Evolutionary conservation across 129 eudicot genomes (phyloP).

Genomic region (Rutidosis leptorrhynchoides): DNA sequence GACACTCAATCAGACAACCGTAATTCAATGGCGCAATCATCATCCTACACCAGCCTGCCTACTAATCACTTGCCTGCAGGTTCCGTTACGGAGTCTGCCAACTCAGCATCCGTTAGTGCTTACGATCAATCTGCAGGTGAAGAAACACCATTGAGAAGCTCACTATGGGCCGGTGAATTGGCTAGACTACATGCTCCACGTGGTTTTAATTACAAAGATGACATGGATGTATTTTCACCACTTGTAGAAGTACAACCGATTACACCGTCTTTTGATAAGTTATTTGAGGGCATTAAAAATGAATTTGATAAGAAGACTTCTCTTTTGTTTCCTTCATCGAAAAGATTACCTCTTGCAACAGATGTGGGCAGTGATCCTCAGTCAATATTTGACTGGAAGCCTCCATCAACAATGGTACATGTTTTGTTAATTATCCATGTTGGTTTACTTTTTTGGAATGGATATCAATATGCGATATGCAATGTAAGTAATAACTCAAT

Average conservation of each 20-base stretch:
- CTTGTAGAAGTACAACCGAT: slow-evolving; percentile 89
- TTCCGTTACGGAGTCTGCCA: slow-evolving; percentile 67
- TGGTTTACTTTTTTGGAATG: not conserved
- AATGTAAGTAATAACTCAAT: not conserved
- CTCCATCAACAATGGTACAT: slow-evolving; percentile 50
- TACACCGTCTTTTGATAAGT: slow-evolving; percentile 78
- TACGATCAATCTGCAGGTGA: slow-evolving; percentile 42
- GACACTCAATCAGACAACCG: not conserved
- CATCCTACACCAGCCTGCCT: slow-evolving; percentile 54
- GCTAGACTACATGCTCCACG: slow-evolving; percentile 79
- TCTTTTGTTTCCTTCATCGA: slow-evolving; percentile 58
- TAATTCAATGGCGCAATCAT: slow-evolving; percentile 50
- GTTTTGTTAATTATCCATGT: slow-evolving; percentile 29
- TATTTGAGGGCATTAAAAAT: slow-evolving; percentile 66
- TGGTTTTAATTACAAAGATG: slow-evolving; percentile 67
- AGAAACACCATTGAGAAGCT: slow-evolving; percentile 77
- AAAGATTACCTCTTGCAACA: slow-evolving; percentile 50
- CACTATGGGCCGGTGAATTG: slow-evolving; percentile 59
- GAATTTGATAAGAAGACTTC: slow-evolving; percentile 62
- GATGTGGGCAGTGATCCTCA: slow-evolving; percentile 54
- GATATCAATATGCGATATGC: slow-evolving; percentile 2
- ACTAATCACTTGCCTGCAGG: slow-evolving; percentile 86
- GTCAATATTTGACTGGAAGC: slow-evolving; percentile 74
- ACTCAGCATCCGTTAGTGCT: slow-evolving; percentile 36
- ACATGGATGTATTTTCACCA: slow-evolving; percentile 99